phyloP scores from a whole-genome alignment of 306 rosid genomes.

The Vigna unguiculata region DNA sequence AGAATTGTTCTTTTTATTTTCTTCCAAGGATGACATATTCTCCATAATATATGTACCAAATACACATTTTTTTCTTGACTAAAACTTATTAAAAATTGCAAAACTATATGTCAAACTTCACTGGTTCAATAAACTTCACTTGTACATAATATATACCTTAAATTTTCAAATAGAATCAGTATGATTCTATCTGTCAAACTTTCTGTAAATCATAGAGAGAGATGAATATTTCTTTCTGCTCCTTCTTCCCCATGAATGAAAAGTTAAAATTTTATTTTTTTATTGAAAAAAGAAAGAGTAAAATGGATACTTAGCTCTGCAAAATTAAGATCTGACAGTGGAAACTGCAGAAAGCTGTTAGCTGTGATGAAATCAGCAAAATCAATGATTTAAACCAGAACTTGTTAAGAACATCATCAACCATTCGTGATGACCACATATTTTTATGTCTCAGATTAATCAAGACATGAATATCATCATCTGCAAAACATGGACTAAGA shows the following conservation, averaged over 20 bases:
- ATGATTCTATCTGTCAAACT: too few relatives aligned
- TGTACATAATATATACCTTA: too few relatives aligned
- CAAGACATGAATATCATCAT: neutral
- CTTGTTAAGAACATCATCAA: neutral
- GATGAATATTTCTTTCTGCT: neutral
- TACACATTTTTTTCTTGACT: neutral
- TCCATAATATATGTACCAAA: neutral
- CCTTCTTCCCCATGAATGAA: neutral
- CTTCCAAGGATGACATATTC: neutral
- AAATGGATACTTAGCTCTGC: neutral
- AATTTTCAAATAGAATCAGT: too few relatives aligned
- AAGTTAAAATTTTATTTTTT: neutral
- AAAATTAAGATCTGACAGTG: slow-evolving; percentile 23
- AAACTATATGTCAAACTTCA: too few relatives aligned
- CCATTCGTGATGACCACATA: neutral
- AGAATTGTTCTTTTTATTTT: neutral
- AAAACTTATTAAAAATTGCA: neutral
- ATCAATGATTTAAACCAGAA: neutral
- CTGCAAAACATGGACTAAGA: neutral
- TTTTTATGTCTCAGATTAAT: neutral
- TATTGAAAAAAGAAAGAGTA: neutral
- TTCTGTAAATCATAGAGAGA: too few relatives aligned
- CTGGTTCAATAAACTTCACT: too few relatives aligned
- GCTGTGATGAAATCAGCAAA: neutral
- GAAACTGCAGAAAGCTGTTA: neutral